These are phyloP conservation scores for Saccharomycopsis oosterbeekiorum DNA, from an alignment of 805 yeast species.

Conservation along the genomic window DNA sequence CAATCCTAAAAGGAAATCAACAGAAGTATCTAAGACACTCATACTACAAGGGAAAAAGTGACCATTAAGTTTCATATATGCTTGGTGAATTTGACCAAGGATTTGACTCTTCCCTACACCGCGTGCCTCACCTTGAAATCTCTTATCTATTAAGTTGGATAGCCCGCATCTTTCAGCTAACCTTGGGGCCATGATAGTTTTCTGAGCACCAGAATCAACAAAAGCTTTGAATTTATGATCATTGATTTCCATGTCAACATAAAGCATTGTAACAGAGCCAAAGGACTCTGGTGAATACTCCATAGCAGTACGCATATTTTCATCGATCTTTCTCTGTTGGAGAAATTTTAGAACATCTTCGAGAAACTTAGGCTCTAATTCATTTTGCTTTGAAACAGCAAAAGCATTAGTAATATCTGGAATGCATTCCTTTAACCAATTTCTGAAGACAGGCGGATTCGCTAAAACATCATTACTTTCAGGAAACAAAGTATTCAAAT, in stretches of 20 bases:
- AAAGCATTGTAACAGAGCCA: conserved; percentile 74
- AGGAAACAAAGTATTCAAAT: conserved; percentile 28
- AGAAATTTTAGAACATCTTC: conserved; percentile 55
- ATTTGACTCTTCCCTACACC: conserved; percentile 85
- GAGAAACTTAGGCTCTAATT: conserved; percentile 55
- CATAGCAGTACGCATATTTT: conserved; percentile 67
- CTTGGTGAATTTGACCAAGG: conserved; percentile 79
- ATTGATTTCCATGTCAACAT: conserved; percentile 67
- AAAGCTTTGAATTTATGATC: conserved; percentile 80
- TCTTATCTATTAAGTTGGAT: conserved; percentile 61
- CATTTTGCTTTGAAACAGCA: conserved; percentile 27
- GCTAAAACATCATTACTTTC: background rate
- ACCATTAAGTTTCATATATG: conserved; percentile 69
- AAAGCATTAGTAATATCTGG: background rate
- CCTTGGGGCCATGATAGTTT: conserved; percentile 70
- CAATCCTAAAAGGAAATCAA: conserved; percentile 75
- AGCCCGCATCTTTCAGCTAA: conserved; percentile 69
- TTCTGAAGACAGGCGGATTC: conserved; percentile 5
- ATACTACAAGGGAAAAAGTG: conserved; percentile 57
- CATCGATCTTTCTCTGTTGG: conserved; percentile 65
- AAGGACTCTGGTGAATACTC: conserved; percentile 89
- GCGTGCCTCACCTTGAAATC: conserved; percentile 73
- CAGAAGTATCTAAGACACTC: conserved; percentile 59
- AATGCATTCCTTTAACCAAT: conserved; percentile 1
- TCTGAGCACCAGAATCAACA: conserved; percentile 94